Conservation (phyloP, 371 early-diverging fungal species). For the Mucor plumbeus region DNA sequence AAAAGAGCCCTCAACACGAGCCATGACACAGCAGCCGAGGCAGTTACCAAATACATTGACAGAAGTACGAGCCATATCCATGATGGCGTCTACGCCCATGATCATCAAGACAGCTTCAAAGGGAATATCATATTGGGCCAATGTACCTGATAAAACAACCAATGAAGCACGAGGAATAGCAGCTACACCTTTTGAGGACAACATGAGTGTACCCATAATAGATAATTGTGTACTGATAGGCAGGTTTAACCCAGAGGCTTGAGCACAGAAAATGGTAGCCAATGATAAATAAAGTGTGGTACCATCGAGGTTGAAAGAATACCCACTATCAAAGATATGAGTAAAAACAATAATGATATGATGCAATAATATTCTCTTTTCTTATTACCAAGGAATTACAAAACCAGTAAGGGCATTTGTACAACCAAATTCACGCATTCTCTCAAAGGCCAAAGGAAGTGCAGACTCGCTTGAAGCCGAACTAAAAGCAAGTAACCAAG, state of each 20-base stretch:
- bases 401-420: constrained; percentile 74
- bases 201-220: constrained; percentile 76
- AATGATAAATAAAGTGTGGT: constrained; percentile 77
- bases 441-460: constrained; percentile 76
- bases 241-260: constrained; percentile 67
- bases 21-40: constrained; percentile 73
- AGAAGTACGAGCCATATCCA: constrained; percentile 83
- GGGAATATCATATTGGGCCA: constrained; percentile 60
- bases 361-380: background rate
- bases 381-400: constrained; percentile 65
- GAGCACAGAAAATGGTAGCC: constrained; percentile 70
- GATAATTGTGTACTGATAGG: constrained; percentile 67
- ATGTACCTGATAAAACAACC: constrained; percentile 25
- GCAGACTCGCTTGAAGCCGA: constrained; percentile 88
- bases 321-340: constrained; percentile 57
- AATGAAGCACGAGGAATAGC: constrained; percentile 80
- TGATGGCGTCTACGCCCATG: constrained; percentile 76
- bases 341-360: background rate
- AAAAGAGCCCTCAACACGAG: constrained; percentile 78
- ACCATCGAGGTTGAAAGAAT: constrained; percentile 86
- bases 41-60: constrained; percentile 81
- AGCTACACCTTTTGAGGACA: constrained; percentile 83
- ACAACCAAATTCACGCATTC: constrained; percentile 77
- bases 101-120: constrained; percentile 63
- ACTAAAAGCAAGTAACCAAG: constrained; percentile 81